Evolutionary conservation across 331 rosid genomes (phyloP), one percentile per base, ranked within the genome.

Genomic region (Saraca asoca): DNA sequence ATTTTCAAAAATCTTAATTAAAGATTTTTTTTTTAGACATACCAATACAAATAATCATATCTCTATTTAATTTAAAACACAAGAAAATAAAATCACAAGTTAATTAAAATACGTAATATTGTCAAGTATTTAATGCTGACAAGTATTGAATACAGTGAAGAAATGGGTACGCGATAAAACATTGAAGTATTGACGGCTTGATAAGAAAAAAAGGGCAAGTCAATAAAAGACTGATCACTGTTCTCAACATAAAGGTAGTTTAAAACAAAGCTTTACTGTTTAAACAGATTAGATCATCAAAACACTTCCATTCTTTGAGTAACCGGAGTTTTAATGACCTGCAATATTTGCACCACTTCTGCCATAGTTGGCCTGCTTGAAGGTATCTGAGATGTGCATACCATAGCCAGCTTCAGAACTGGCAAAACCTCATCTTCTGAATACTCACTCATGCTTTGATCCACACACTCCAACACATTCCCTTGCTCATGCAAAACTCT

Each of bases 351-450:
- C 57, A 84, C 87, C 55, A 92, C 96, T 87, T 92, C 98, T 29
- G 88, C 80, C 98, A 92, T 92, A 39, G 96, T 85, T 52, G 98
- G 98, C 56, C 96, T 82, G 75, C 87, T 87, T 4, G 96, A 87
- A 69, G 98, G 98, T 15, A 92, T 84, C 42, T 92, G 96, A 57
- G 98, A 83, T 5, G 94, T 89, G 77, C 96, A 92, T 0, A 89
- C 96, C 79, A 92, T 68, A 2, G 96, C 98, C 18, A 93, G 64
- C 75, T 89, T 93, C 51, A 93, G 80, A 60, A 93, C 88, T 6
- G 98, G 98, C 55, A 93, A 63, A 0, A 87, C 89, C 33, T 92
- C 98, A 76, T 89, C 95, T n/a, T 92, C 96, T 2, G 88, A 87
- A 12, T 83, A 92, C 24, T 85, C 80, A 13, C 76, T 79, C 87